Base-by-base conservation (phyloP, 148 eudicot species). In the Selenicereus undatus region DNA sequence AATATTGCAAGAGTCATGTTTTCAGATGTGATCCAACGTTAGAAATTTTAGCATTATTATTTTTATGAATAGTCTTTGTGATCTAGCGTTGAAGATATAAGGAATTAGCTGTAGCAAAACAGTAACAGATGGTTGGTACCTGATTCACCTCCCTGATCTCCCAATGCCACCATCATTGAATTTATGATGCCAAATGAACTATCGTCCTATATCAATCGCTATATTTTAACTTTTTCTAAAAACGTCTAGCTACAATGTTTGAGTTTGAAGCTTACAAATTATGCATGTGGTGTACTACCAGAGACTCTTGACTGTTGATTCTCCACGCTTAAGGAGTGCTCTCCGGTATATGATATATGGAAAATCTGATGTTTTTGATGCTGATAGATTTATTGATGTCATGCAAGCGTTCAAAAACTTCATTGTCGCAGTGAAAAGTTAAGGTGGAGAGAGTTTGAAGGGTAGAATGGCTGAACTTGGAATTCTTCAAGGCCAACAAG, bases 391-490 rank as follows among this genome's bases (percentile, higher is more conserved):
- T 79, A 89, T 96, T 70, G 99, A 96, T 89, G 99, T 96, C 71
- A 96, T 96, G 99, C 98, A 96, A 96, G 99, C 99, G 82, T 96
- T 96, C 77, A 98, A 96, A 81, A 93, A 24, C 79, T 96, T 96
- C 83, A 90, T 91, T 75, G 87, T 91, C 73, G 97, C 99, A 26
- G 99, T 98, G 54, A 96, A 91, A 90, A 96, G 99, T 82, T 98
- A 97, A 82, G 99, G 99, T 54, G 99, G 99, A 73, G 98, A 93
- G 83, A 76, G 84, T 83, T 56, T 96, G 79, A 90, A 86, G 73
- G 97, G 98, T 76, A 80, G 85, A 69, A 96, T 96, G 99, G 99
- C 99, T 83, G 97, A 88, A 84, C 99, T 96, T 78, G 99, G 99
- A 62, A 75, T 96, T 82, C 83, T 94, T 80, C 94, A 89, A 83